Conservation (phyloP, 2,329 filamentous ascomycete genomes). For the Claviceps purpurea region DNA sequence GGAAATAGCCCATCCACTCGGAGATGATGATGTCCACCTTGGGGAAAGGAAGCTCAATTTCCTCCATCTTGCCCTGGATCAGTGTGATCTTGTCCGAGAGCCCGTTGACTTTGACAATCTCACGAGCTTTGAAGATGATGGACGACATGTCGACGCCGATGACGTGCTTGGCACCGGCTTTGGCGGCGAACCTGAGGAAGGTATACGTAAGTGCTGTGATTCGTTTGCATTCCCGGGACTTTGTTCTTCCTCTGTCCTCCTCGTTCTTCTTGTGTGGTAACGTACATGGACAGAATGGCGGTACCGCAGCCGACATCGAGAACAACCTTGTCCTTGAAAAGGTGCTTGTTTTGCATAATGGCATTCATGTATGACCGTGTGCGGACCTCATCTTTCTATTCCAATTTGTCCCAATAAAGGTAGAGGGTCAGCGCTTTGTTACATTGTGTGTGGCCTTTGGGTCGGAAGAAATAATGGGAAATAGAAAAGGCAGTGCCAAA, state of each 20-base stretch:
- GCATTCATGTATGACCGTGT: slow-evolving; percentile 94
- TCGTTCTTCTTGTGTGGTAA: slow-evolving; percentile 7
- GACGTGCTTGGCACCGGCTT: slow-evolving; percentile 93
- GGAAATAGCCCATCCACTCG: slow-evolving; percentile 99
- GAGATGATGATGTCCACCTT: slow-evolving; percentile 99
- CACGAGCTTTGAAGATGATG: slow-evolving; percentile 94
- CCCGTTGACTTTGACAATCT: slow-evolving; percentile 88
- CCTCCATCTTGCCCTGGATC: slow-evolving; percentile 99
- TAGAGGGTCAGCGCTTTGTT: background rate
- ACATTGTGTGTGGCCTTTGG: background rate
- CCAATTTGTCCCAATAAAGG: background rate
- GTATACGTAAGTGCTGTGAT: background rate
- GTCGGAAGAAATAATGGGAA: background rate
- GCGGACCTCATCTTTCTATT: slow-evolving; percentile 92
- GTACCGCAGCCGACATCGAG: slow-evolving; percentile 97
- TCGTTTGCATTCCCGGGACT: background rate
- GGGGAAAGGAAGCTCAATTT: slow-evolving; percentile 81
- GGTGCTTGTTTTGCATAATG: slow-evolving; percentile 93
- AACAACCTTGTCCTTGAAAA: slow-evolving; percentile 71
- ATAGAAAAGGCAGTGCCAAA: background rate
- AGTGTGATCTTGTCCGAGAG: slow-evolving; percentile 94
- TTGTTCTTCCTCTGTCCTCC: background rate
- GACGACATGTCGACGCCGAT: slow-evolving; percentile 99
- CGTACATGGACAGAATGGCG: slow-evolving; percentile 94
- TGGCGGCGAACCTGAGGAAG: slow-evolving; percentile 73